Evolutionary conservation across 306 rosid species (phyloP), one percentile per base, ranked within the genome.

Genomic region (Trifolium pratense): DNA sequence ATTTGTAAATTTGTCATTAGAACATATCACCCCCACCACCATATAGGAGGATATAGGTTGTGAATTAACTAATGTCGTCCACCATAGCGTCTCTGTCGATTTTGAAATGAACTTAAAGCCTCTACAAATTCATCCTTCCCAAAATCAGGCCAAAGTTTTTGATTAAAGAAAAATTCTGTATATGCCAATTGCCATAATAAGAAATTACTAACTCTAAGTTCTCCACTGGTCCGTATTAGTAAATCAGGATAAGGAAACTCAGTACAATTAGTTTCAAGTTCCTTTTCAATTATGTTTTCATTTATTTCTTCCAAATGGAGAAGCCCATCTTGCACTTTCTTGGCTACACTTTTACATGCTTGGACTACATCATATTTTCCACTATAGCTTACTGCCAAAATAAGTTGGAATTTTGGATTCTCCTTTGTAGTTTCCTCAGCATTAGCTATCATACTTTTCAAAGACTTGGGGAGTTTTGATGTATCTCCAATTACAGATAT

Each of bases 131-230:
- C 92, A 6, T 74, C 80, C 62, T 79, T 80, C 11, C 89, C 90
- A 68, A 85, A 93, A 81, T 91, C 98, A 34, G 97, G 97, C 98
- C 97, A 90, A 3, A 86, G 80, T 6, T 81, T 45, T 14, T 71
- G 16, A 31, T 51, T 66, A 46, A 87, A 90, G 86, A 78, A 86
- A 17, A 93, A 79, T 61, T 93, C 97, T 0, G 96, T 79, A 71
- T 93, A 93, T 4, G 98, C 97, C 75, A 88, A 61, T 70, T 93
- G 96, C 97, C 98, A 90, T 39, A 93, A 29, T 42, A 90, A 80
- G 83, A 93, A 93, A 74, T 93, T 91, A 77, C 97, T 93, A 9
- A 93, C 84, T 77, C 98, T 82, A 6, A 82, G 87, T 25, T 93
- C 97, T 0, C 97, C 98, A 60, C 98, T 85, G 11, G 96, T 93